Percentiles rank a stretch among this genome's conserved stretches.
phyloP scores from a whole-genome alignment of 192 early-diverging fungal genomes.

The Diversispora epigaea region DNA sequence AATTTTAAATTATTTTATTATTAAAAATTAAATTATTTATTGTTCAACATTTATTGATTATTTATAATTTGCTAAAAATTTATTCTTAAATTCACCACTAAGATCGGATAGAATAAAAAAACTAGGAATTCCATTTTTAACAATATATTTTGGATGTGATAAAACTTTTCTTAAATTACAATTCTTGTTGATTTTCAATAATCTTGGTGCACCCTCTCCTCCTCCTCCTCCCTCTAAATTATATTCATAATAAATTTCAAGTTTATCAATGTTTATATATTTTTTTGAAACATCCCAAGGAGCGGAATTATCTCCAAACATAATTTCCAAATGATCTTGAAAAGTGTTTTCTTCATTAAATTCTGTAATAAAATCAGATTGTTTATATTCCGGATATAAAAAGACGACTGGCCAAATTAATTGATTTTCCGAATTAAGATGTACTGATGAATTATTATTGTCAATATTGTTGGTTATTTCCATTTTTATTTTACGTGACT shows the following conservation, averaged over 20 bases:
- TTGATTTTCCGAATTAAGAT: conserved; percentile 50
- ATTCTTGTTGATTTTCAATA: conserved; percentile 66
- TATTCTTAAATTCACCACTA: not conserved
- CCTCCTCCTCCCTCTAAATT: conserved; percentile 47
- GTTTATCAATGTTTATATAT: conserved; percentile 72
- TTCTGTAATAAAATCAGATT: conserved; percentile 83
- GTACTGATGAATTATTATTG: conserved; percentile 52
- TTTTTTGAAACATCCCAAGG: conserved; percentile 74
- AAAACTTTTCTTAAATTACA: conserved; percentile 65
- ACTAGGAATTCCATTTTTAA: conserved; percentile 80
- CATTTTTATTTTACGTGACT: conserved; percentile 49
- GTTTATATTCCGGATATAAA: conserved; percentile 90
- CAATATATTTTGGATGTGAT: conserved; percentile 60
- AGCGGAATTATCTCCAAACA: conserved; percentile 69
- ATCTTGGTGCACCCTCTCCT: conserved; percentile 48
- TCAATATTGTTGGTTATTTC: conserved; percentile 39
- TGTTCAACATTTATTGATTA: not conserved
- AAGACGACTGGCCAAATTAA: conserved; percentile 87
- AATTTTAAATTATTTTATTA: too few relatives aligned
- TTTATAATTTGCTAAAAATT: conserved; percentile 8
- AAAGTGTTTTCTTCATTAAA: conserved; percentile 86
- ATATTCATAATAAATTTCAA: conserved; percentile 75
- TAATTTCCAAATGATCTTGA: conserved; percentile 76
- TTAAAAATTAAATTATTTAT: too few relatives aligned
- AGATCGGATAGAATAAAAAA: conserved; percentile 77